Conservation (phyloP, 2,329 filamentous ascomycete species). For the Ceratocystis diversiconidia region DNA sequence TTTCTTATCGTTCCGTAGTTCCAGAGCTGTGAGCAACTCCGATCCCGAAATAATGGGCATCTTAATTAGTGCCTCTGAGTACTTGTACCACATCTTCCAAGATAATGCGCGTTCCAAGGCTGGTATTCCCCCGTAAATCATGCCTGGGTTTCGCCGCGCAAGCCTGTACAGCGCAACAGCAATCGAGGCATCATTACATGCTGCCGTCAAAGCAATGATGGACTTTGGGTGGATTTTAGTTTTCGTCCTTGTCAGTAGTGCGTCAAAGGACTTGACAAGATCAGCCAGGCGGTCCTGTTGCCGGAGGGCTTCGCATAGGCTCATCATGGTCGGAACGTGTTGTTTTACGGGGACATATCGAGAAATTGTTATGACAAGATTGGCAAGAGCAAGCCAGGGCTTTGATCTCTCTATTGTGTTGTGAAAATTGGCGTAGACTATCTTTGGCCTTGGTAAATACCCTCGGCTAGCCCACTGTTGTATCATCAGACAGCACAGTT, state of each 20-base stretch:
- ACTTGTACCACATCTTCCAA: slow-evolving; percentile 26
- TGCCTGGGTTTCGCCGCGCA: slow-evolving; percentile 5
- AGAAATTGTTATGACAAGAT: slow-evolving; percentile 10
- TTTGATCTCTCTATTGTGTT: neutral
- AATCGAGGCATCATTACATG: slow-evolving; percentile 21
- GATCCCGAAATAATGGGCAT: neutral
- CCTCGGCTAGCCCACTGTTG: slow-evolving; percentile 21
- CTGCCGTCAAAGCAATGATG: slow-evolving; percentile 16
- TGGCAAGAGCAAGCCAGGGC: slow-evolving; percentile 9
- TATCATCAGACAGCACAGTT: slow-evolving; percentile 20
- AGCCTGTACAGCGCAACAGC: slow-evolving; percentile 22
- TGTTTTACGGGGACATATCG: slow-evolving; percentile 8
- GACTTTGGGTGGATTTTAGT: slow-evolving; percentile 8
- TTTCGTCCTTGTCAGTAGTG: slow-evolving; percentile 5
- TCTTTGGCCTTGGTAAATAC: slow-evolving; percentile 7
- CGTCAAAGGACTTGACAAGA: slow-evolving; percentile 19
- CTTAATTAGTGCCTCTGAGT: slow-evolving; percentile 25
- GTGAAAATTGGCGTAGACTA: slow-evolving; percentile 4
- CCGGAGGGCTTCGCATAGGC: slow-evolving; percentile 18
- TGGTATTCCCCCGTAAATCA: slow-evolving; percentile 11
- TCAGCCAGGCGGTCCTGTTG: slow-evolving; percentile 17
- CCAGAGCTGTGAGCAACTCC: slow-evolving; percentile 11
- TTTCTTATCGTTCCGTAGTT: slow-evolving; percentile 5
- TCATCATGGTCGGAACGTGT: slow-evolving; percentile 17
- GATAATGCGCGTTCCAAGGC: slow-evolving; percentile 22